A percentile compares a stretch with the other conserved stretches of the same genome.
phyloP scores from a whole-genome alignment of 768 basidiomycete genomes.

The Agrocybe chaxingu region DNA sequence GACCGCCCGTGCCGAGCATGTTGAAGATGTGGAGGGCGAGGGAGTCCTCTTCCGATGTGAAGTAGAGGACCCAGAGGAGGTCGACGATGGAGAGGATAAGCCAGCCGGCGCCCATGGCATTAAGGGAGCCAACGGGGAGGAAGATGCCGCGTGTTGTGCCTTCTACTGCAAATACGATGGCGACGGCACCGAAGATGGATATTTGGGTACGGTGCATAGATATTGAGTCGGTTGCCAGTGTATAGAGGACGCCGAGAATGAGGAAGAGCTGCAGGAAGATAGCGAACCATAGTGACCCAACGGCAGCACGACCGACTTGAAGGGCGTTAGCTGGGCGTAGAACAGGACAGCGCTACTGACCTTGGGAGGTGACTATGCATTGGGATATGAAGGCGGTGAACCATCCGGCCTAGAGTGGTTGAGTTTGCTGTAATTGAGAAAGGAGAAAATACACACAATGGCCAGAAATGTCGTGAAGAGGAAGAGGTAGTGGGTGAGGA shows the following conservation, averaged over 20 bases:
- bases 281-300: conserved; percentile 78
- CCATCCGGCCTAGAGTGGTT: conserved; percentile 55
- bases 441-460: conserved; percentile 48
- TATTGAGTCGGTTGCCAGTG: conserved; percentile 85
- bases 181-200: conserved; percentile 81
- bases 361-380: conserved; percentile 54
- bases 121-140: conserved; percentile 45
- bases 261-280: conserved; percentile 76
- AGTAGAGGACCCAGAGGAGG: conserved; percentile 95
- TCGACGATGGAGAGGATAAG: conserved; percentile 87
- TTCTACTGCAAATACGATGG: conserved; percentile 82
- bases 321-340: conserved; percentile 1
- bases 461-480: conserved; percentile 83
- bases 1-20: conserved; percentile 80
- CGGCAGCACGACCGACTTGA: conserved; percentile 40
- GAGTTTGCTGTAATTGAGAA: not conserved
- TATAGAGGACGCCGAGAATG: conserved; percentile 68
- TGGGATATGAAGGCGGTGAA: conserved; percentile 77
- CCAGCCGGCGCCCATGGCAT: conserved; percentile 93
- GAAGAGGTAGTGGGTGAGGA: conserved; percentile 89
- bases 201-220: conserved; percentile 93
- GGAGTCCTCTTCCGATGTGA: conserved; percentile 95
- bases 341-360: conserved; percentile 29
- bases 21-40: conserved; percentile 84
- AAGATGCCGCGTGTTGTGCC: conserved; percentile 73